Conservation (phyloP, 768 basidiomycete genomes). For the Rhodotorula taiwanensis region DNA sequence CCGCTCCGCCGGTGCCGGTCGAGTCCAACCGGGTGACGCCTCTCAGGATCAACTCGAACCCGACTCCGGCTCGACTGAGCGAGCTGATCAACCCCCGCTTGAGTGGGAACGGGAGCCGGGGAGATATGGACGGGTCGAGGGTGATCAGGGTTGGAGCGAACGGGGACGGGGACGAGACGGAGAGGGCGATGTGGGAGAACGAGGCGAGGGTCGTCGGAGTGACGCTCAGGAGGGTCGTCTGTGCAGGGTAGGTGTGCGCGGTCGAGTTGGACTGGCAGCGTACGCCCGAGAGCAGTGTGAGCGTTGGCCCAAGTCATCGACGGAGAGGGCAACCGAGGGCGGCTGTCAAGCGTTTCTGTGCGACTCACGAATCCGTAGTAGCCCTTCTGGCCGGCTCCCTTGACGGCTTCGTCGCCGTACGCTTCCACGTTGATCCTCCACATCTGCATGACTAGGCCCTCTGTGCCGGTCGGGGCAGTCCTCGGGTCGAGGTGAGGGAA, state of each 20-base stretch:
- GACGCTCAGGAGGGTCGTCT: constrained; percentile 56
- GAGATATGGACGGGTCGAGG: constrained; percentile 62
- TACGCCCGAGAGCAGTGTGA: no score
- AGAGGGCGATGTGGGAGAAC: constrained; percentile 72
- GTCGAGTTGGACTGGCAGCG: constrained; percentile 30
- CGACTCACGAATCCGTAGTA: constrained; percentile 73
- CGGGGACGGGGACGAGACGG: constrained; percentile 66
- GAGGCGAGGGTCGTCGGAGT: constrained; percentile 64
- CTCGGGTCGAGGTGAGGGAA: constrained; percentile 52
- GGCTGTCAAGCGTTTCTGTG: background rate
- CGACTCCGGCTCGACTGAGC: constrained; percentile 71
- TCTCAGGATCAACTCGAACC: constrained; percentile 62
- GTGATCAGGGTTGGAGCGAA: constrained; percentile 74
- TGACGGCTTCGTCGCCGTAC: constrained; percentile 57
- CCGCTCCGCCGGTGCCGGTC: no score
- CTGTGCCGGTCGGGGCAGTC: constrained; percentile 48
- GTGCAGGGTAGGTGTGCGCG: constrained; percentile 19
- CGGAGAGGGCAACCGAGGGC: background rate
- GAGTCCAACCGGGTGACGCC: constrained; percentile 27
- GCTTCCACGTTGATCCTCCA: constrained; percentile 71
- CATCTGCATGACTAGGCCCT: constrained; percentile 57
- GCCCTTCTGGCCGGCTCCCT: constrained; percentile 24
- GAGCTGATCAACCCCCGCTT: constrained; percentile 77
- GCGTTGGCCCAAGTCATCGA: no score
- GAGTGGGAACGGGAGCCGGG: constrained; percentile 70